These are phyloP conservation scores for Gymnopilus dilepis DNA, from an alignment of 768 basidiomycete genomes.

Conservation along the genomic window DNA sequence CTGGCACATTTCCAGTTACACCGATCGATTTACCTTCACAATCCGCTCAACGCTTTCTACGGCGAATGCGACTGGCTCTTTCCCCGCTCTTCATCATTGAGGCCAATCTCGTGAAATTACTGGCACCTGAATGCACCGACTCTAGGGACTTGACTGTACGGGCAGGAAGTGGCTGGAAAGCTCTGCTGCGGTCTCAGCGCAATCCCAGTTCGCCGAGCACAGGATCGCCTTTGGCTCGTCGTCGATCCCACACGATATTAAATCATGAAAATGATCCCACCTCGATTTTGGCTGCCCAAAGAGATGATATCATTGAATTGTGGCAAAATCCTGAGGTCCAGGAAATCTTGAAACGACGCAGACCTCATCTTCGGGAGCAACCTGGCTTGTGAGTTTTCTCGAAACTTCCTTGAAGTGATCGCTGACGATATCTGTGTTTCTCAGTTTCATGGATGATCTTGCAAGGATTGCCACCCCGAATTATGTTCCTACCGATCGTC, in stretches of 20 bases:
- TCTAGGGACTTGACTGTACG: constrained; percentile 53
- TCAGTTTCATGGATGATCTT: constrained; percentile 76
- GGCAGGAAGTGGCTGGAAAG: constrained; percentile 66
- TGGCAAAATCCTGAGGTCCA: constrained; percentile 66
- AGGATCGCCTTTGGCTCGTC: neutral
- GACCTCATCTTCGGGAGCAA: constrained; percentile 59
- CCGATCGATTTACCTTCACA: constrained; percentile 20
- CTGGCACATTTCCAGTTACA: constrained; percentile 20
- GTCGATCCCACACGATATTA: constrained; percentile 29
- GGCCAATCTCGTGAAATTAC: constrained; percentile 52
- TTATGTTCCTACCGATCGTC: constrained; percentile 71
- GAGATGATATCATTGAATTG: constrained; percentile 62
- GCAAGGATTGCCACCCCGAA: constrained; percentile 56
- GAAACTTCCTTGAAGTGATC: neutral
- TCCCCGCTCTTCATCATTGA: constrained; percentile 62
- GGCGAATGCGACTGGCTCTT: constrained; percentile 40
- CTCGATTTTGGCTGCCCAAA: constrained; percentile 53
- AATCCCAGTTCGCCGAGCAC: constrained; percentile 14
- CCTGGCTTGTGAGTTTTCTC: constrained; percentile 68
- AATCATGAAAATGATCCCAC: constrained; percentile 51
- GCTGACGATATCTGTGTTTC: neutral
- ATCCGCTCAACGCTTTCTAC: constrained; percentile 32
- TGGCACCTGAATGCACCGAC: constrained; percentile 50
- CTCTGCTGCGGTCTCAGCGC: constrained; percentile 35
- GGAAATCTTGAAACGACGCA: constrained; percentile 53